phyloP scores from a whole-genome alignment of 1,284 basidiomycete genomes.

The Polyporus tsugae region DNA sequence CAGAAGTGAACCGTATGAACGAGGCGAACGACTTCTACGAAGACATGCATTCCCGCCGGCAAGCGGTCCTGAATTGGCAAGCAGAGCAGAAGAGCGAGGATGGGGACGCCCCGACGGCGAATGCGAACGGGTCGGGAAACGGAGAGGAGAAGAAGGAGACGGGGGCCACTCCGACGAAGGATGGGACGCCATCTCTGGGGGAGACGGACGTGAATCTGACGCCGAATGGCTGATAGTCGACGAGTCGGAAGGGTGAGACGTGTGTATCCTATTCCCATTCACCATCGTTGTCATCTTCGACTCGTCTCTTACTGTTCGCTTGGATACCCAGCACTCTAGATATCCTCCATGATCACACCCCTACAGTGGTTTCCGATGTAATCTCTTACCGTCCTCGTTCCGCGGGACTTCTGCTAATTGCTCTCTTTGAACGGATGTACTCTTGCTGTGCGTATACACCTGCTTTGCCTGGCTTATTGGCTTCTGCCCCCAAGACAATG shows the following conservation, averaged over 20 bases:
- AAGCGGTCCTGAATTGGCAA: constrained; percentile 62
- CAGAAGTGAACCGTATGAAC: constrained; percentile 95
- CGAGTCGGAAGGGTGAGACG: constrained; percentile 47
- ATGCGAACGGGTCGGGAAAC: constrained; percentile 70
- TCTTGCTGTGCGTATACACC: constrained; percentile 30
- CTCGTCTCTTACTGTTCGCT: constrained; percentile 29
- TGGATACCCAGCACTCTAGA: constrained; percentile 42
- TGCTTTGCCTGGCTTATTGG: constrained; percentile 12
- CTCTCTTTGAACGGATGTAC: constrained; percentile 25
- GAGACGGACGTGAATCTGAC: constrained; percentile 78
- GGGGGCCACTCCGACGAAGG: constrained; percentile 63
- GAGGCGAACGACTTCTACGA: constrained; percentile 88
- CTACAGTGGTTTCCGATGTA: constrained; percentile 24
- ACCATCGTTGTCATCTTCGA: constrained; percentile 21
- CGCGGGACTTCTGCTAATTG: constrained; percentile 29
- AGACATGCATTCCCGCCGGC: constrained; percentile 76
- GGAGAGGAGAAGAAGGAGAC: constrained; percentile 61
- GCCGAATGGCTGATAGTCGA: constrained; percentile 87
- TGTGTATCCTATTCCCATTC: constrained; percentile 28
- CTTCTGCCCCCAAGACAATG: background rate
- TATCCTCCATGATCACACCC: constrained; percentile 31
- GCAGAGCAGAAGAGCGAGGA: constrained; percentile 36
- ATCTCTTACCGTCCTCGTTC: constrained; percentile 26
- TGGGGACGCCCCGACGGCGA: constrained; percentile 36
- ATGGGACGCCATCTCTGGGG: constrained; percentile 76